phyloP scores from a whole-genome alignment of 345 rosid genomes.

The Hypericum androsaemum region DNA sequence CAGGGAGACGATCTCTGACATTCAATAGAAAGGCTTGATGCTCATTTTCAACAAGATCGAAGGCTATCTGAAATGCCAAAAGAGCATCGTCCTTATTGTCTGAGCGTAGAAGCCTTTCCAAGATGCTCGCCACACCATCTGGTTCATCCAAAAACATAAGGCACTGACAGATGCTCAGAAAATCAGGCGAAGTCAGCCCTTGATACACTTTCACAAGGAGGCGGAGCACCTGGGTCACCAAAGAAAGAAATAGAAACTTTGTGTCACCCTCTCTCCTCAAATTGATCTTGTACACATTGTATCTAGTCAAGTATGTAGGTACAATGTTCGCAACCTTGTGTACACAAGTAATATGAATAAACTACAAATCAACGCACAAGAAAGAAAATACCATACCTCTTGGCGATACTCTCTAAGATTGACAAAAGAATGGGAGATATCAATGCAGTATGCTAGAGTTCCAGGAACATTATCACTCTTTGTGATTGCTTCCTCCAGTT shows the following conservation, averaged over 20 bases:
- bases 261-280: not conserved
- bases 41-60: slow-evolving; percentile 97
- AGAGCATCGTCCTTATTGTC: slow-evolving; percentile 77
- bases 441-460: slow-evolving; percentile 70
- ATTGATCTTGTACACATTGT: not conserved
- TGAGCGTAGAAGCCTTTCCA: slow-evolving; percentile 90
- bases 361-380: not conserved
- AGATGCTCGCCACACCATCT: slow-evolving; percentile 64
- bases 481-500: slow-evolving; percentile 90
- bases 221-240: slow-evolving; percentile 53
- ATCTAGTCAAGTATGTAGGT: not conserved
- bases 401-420: slow-evolving; percentile 83
- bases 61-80: slow-evolving; percentile 84
- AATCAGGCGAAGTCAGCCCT: slow-evolving; percentile 87
- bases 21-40: slow-evolving; percentile 94
- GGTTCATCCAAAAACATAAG: slow-evolving; percentile 96
- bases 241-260: slow-evolving; percentile 11
- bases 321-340: not conserved
- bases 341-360: not conserved
- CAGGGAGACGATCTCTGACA: slow-evolving; percentile 73
- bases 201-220: slow-evolving; percentile 88
- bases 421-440: slow-evolving; percentile 80
- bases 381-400: slow-evolving; percentile 45
- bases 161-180: slow-evolving; percentile 91
- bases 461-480: slow-evolving; percentile 86